phyloP scores from a whole-genome alignment of 495 filamentous ascomycete species.

The Immersiella caudata region DNA sequence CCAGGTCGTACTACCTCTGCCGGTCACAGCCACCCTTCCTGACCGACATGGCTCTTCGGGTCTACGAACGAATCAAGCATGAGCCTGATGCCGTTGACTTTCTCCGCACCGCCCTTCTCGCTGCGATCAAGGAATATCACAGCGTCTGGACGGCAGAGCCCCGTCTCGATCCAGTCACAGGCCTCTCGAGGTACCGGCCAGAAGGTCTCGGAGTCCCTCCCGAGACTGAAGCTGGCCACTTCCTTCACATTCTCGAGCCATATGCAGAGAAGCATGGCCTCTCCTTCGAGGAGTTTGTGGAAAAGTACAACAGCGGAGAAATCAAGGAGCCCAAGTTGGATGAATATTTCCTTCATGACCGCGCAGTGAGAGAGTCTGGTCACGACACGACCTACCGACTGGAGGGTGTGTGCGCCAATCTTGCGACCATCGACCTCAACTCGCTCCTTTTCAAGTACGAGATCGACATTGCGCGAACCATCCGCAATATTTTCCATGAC shows the following conservation, averaged over 20 bases:
- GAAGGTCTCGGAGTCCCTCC: constrained; percentile 90
- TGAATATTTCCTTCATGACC: constrained; percentile 92
- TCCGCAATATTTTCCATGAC: constrained; percentile 80
- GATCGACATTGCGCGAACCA: constrained; percentile 81
- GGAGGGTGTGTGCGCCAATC: constrained; percentile 80
- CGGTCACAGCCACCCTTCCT: constrained; percentile 96
- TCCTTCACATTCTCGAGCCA: constrained; percentile 81
- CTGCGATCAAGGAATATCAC: constrained; percentile 96
- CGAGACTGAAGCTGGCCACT: constrained; percentile 89
- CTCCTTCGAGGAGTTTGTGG: constrained; percentile 77
- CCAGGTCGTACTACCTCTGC: constrained; percentile 89
- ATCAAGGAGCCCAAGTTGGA: constrained; percentile 87
- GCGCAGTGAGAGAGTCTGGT: constrained; percentile 93
- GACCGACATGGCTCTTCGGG: constrained; percentile 92
- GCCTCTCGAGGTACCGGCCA: constrained; percentile 88
- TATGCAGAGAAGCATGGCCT: constrained; percentile 85
- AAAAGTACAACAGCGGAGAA: constrained; percentile 77
- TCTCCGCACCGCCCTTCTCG: constrained; percentile 73
- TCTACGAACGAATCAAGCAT: constrained; percentile 84
- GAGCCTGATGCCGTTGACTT: constrained; percentile 78
- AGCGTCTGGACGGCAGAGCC: constrained; percentile 85
- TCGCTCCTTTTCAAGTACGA: constrained; percentile 95
- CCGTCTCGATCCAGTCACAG: constrained; percentile 74
- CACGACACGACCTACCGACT: constrained; percentile 95
- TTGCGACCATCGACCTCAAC: constrained; percentile 94